These are phyloP conservation scores for Strigomonas galati DNA, from an alignment of 208 protist species.

Conservation along the genomic window DNA sequence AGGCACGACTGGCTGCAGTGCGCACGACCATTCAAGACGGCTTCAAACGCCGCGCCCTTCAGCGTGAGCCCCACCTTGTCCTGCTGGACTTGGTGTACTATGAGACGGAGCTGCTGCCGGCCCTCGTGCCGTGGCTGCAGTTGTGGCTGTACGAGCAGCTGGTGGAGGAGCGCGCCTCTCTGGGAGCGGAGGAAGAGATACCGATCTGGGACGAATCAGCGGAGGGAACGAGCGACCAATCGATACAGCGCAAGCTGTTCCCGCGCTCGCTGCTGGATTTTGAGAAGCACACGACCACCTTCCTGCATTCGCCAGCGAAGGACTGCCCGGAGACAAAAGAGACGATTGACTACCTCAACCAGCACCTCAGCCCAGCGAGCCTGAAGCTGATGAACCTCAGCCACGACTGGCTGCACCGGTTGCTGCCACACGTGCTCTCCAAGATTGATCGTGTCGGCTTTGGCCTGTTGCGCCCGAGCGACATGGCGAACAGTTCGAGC, in stretches of 20 bases:
- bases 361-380: conserved; percentile 31
- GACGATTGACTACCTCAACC: conserved; percentile 29
- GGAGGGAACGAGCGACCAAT: background rate
- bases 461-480: conserved; percentile 77
- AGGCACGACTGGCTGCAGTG: conserved; percentile 20
- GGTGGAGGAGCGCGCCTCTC: conserved; percentile 16
- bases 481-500: conserved; percentile 40
- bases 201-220: conserved; percentile 2
- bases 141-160: conserved; percentile 80
- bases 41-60: conserved; percentile 59
- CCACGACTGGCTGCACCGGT: conserved; percentile 85
- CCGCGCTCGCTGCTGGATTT: conserved; percentile 9
- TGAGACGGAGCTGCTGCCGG: conserved; percentile 68
- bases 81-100: conserved; percentile 91
- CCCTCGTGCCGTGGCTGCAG: conserved; percentile 84
- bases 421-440: conserved; percentile 90
- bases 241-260: background rate
- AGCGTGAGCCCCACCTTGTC: conserved; percentile 90
- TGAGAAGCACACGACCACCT: conserved; percentile 25
- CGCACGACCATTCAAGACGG: conserved; percentile 58
- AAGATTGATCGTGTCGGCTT: conserved; percentile 95
- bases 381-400: conserved; percentile 89
- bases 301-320: conserved; percentile 26
- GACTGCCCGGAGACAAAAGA: conserved; percentile 16
- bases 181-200: conserved; percentile 15